Evolutionary conservation across 1,284 basidiomycete genomes (phyloP), one percentile per base, ranked within the genome.

Genomic region (Ustilago crameri): DNA sequence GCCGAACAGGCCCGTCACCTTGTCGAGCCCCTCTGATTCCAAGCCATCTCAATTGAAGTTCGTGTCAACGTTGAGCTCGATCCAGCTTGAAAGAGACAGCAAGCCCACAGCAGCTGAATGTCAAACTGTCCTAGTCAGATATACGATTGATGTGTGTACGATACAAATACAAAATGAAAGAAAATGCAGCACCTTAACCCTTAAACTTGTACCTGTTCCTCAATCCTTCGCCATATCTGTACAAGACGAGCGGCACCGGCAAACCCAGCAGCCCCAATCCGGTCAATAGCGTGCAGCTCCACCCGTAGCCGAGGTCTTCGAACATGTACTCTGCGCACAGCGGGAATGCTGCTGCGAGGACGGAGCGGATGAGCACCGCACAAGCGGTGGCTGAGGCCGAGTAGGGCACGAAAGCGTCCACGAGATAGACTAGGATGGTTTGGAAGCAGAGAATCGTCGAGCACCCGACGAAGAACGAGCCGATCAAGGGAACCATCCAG

Each of bases 381-480:
- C 76, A 83, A 0, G 85, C 86, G 7, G 84, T 83, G 0, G 84
- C 85, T 0, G 84, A 84, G 0, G 86, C 86, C 3, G 84, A 85
- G 62, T 84, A 87, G 3, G 86, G 86, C 22, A 84, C 82, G 53
- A 85, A 85, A 5, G 83, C 83, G 64, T 86, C 86, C 5, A 86
- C 84, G 20, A 86, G 73, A 59, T 83, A 86, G 44, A 76, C 76
- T 38, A 84, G 84, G 46, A 86, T 82, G 4, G 78, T 78, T 65
- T 86, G 85, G 81, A 86, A 86, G 10, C 83, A 82, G 27, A 86
- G 62, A 76, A 85, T 85, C 20, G 74, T 70, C 0, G 72, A 72
- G 37, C 64, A 68, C 3, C 78, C 78, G 9, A 74, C 74, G 18
- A 79, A 22, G 58, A 75, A 74, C 20, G 66, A 71, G 12, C 76